These are phyloP conservation scores for Neofusicoccum umdonicola DNA, from an alignment of 2,329 filamentous ascomycete species.

Conservation along the genomic window DNA sequence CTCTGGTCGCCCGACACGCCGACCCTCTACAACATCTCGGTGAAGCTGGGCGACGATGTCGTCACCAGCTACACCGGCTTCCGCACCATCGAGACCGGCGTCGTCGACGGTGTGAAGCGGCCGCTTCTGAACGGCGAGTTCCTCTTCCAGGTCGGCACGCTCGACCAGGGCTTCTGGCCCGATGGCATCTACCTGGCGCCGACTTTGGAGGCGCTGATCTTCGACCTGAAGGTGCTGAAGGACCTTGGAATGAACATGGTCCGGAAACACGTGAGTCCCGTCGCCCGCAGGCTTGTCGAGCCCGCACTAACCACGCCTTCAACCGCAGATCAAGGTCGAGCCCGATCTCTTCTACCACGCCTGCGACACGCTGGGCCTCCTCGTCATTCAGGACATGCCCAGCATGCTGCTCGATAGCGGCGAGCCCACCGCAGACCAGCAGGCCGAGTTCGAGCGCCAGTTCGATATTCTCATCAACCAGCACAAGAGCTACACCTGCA, in stretches of 20 bases:
- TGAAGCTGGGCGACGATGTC: slow-evolving; percentile 53
- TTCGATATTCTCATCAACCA: slow-evolving; percentile 61
- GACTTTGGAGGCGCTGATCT: slow-evolving; percentile 65
- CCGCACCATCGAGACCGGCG: slow-evolving; percentile 58
- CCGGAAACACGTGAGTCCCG: slow-evolving; percentile 62
- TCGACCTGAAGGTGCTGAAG: slow-evolving; percentile 64
- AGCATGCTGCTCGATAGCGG: slow-evolving; percentile 46
- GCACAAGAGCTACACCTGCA: slow-evolving; percentile 63
- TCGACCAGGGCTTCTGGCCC: slow-evolving; percentile 72
- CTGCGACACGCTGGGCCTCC: slow-evolving; percentile 63
- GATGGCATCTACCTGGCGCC: slow-evolving; percentile 67
- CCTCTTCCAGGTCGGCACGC: slow-evolving; percentile 64
- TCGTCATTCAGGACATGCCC: slow-evolving; percentile 73
- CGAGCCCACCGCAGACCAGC: slow-evolving; percentile 48
- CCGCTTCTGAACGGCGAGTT: slow-evolving; percentile 68
- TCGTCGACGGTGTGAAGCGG: slow-evolving; percentile 58
- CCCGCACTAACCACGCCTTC: not conserved
- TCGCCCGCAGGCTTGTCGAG: not conserved
- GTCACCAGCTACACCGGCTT: slow-evolving; percentile 68
- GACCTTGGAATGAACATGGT: slow-evolving; percentile 67
- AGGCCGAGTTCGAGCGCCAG: slow-evolving; percentile 64
- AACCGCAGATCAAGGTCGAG: slow-evolving; percentile 63
- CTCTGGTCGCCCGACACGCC: slow-evolving; percentile 66
- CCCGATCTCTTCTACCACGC: slow-evolving; percentile 66
- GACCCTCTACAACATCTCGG: slow-evolving; percentile 61